Base-by-base conservation (phyloP, 139 green algal genomes). In the Chlorella sp. region DNA sequence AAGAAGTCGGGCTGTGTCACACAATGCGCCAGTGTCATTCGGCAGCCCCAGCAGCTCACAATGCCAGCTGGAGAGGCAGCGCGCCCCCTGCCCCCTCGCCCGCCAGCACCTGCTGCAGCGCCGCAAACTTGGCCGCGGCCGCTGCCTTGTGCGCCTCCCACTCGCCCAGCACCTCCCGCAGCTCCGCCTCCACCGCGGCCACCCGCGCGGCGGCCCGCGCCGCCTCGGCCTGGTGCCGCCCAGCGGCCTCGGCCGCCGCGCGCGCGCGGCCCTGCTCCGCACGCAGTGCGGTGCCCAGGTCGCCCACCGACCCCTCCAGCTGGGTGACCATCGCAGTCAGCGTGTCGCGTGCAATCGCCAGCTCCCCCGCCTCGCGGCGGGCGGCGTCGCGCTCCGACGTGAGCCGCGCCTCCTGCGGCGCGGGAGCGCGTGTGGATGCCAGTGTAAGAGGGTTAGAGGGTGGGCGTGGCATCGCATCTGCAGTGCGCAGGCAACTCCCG, bases 131-230 rank as follows among this genome's bases (percentile, higher is more conserved):
- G 29, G 68, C 78, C 1, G 80, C 86, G 4, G 82, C 86, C 31
- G 78, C 73, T 23, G 77, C 78, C 69, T 90, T 90, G 56, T 93
- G 87, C 33, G 74, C 73, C 71, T 93, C 87, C 35, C 93, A 77
- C 1, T 72, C 88, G 4, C 48, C 67, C 64, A 95, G 79, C 77
- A 93, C 80, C 66, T 77, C 63, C 8, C 84, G 66, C 83, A 93
- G 88, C 81, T 95, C 90, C 1, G 67, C 66, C 70, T 95, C 90
- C 15, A 90, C 82, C 72, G 92, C 86, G 25, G 48, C 51, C 58
- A 90, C 82, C 1, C 83, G 83, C 9, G 56, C 65, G 2, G 36
- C 56, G 17, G 83, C 65, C 1, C 65, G 64, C 5, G 40, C 36
- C 2, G 74, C 86, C 58, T 89, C 79, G 1, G 73, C 76, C 65